Evolutionary conservation across 257 asterid species (phyloP).

Genomic region (Ocimum tenuiflorum): DNA sequence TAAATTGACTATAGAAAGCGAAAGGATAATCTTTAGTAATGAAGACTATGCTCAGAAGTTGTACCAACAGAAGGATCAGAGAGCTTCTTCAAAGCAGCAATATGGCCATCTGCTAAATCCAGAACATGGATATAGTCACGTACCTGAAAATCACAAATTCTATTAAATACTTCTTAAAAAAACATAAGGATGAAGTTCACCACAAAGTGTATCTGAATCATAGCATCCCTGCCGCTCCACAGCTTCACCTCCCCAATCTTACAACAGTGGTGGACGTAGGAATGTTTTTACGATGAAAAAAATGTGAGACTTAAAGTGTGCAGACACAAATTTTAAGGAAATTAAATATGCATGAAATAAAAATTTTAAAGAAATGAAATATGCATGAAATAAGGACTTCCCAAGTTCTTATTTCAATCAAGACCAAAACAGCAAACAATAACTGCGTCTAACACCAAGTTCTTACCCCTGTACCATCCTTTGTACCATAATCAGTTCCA

Average conservation of each 20-base stretch:
- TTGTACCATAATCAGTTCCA: constrained; percentile 73
- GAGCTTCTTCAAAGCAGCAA: constrained; percentile 75
- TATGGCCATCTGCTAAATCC: constrained; percentile 91
- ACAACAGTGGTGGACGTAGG: neutral
- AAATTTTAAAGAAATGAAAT: too few relatives aligned
- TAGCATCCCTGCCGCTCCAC: too few relatives aligned
- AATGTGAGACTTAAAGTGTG: too few relatives aligned
- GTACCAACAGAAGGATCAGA: constrained; percentile 72
- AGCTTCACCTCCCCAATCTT: neutral
- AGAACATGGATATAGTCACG: constrained; percentile 91
- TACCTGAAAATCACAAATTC: constrained; percentile 38
- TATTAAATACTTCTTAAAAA: too few relatives aligned
- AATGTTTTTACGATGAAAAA: neutral
- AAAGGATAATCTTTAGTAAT: too few relatives aligned
- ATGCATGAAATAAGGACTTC: too few relatives aligned
- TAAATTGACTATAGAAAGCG: neutral
- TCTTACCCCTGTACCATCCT: constrained; percentile 91
- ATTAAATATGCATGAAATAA: too few relatives aligned
- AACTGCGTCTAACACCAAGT: too few relatives aligned
- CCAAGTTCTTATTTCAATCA: neutral
- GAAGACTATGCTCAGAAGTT: constrained; percentile 8
- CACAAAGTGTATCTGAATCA: too few relatives aligned
- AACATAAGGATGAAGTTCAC: too few relatives aligned
- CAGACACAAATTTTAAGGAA: too few relatives aligned
- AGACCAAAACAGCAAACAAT: neutral